Evolutionary conservation across 2,329 filamentous ascomycete species (phyloP), one percentile per base, ranked within the genome.

Genomic region (Claviceps capensis): DNA sequence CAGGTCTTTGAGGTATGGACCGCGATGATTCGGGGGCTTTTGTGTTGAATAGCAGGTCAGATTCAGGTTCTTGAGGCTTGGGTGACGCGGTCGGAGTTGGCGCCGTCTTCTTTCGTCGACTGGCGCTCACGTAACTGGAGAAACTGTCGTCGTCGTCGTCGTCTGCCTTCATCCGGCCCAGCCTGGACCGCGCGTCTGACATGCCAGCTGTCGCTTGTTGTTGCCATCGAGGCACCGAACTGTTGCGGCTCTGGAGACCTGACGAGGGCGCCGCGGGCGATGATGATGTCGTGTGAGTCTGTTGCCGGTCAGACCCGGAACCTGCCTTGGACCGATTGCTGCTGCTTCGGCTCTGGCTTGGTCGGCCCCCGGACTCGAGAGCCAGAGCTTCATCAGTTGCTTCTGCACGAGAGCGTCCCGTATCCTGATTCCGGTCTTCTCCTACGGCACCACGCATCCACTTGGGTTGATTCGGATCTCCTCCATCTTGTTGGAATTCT

Each of bases 111-210:
- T 84, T 91, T 61, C 89, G 79, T 58, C 89, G 78, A 22, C 86
- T 86, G 48, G 89, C 87, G 63, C 90, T 96, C 52, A 96, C 77
- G 65, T 97, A 96, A 34, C 84, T 86, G 59, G 94, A 82, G 14
- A 86, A 78, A 48, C 49, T 60, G 43, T 79, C 83, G 64, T 95
- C 83, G n/a, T n/a, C n/a, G 19, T 19, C 19, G 62, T 95, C 89
- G 11, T 50, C 34, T 17, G 85, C 75, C 62, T 54, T 53, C 41
- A 88, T 78, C 58, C 85, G 82, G 54, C 77, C 86, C 13, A 95
- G 72, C 51, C 84, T 82, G 8, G 77, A 71, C 51, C 61, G 65
- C 1, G 65, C 55, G 48, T 67, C 67, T 23, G 63, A 61, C 6
- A 61, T 54, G 30, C 67, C 61, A 22, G 72, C 69, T 6, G 57